phyloP scores from a whole-genome alignment of 108 stramenopile genomes.

The Pseudonitzschia multiseries region DNA sequence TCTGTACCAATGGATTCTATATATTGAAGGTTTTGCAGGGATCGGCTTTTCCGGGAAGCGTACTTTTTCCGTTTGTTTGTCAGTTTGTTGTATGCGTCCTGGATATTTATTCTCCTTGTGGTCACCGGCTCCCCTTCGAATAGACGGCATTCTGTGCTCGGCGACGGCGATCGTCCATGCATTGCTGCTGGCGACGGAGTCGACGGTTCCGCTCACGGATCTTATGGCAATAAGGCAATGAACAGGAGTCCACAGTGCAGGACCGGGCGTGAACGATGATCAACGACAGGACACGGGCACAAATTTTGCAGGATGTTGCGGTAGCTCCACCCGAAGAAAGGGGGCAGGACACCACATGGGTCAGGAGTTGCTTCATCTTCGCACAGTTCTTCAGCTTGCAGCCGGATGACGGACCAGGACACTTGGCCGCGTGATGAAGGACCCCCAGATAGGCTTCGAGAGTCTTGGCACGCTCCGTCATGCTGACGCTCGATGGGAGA shows the following conservation, averaged over 20 bases:
- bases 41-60: too few species aligned
- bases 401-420: conserved; percentile 46
- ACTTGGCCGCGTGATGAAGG: conserved; percentile 73
- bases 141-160: conserved; percentile 73
- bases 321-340: not conserved
- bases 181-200: conserved; percentile 63
- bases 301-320: conserved; percentile 75
- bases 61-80: too few species aligned
- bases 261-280: conserved; percentile 84
- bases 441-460: conserved; percentile 80
- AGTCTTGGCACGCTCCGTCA: conserved; percentile 65
- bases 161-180: conserved; percentile 79
- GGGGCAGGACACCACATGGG: conserved; percentile 63
- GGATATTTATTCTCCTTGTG: too few species aligned
- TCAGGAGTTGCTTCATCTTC: conserved; percentile 83
- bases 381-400: conserved; percentile 83
- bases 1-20: too few species aligned
- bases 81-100: too few species aligned
- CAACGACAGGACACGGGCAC: conserved; percentile 78
- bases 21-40: too few species aligned
- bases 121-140: not conserved
- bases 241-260: conserved; percentile 62
- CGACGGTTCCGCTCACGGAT: conserved; percentile 65
- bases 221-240: conserved; percentile 80
- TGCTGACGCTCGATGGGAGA: conserved; percentile 34